Evolutionary conservation across 2,329 filamentous ascomycete species (phyloP).

Genomic region (Trichoderma aggressivum): DNA sequence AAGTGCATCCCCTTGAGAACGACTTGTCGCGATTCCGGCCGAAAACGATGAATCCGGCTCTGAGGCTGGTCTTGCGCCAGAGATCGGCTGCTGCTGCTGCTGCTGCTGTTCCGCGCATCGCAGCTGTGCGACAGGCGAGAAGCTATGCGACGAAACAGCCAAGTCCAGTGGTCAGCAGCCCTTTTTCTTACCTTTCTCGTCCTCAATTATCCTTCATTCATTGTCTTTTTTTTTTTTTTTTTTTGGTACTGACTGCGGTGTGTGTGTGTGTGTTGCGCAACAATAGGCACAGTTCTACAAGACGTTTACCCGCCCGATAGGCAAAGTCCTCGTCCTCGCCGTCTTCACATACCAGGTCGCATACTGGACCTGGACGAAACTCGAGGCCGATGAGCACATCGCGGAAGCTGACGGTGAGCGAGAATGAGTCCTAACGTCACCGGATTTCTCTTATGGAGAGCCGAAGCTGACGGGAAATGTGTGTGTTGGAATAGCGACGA

Average conservation of each 20-base stretch:
- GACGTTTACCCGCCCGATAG: slow-evolving; percentile 68
- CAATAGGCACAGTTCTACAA: slow-evolving; percentile 66
- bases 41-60: slow-evolving; percentile 2
- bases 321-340: slow-evolving; percentile 71
- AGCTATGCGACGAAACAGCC: slow-evolving; percentile 30
- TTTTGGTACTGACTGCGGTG: background rate
- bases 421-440: background rate
- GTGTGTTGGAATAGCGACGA: slow-evolving; percentile 8
- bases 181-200: background rate
- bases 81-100: background rate
- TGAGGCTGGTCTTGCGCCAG: slow-evolving; percentile 2
- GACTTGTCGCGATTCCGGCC: background rate
- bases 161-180: slow-evolving; percentile 28
- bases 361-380: slow-evolving; percentile 71
- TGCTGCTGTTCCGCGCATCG: background rate
- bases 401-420: slow-evolving; percentile 53
- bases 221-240: background rate
- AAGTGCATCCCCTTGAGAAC: background rate
- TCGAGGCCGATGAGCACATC: slow-evolving; percentile 69
- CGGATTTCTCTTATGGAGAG: background rate
- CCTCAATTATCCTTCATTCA: too few relatives aligned
- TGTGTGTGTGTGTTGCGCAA: background rate
- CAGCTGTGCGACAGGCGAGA: background rate
- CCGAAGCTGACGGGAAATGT: background rate
- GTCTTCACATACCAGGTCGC: slow-evolving; percentile 75